Evolutionary conservation across 164 flowering plant genomes (phyloP).

Genomic region (Berberis thunbergii): DNA sequence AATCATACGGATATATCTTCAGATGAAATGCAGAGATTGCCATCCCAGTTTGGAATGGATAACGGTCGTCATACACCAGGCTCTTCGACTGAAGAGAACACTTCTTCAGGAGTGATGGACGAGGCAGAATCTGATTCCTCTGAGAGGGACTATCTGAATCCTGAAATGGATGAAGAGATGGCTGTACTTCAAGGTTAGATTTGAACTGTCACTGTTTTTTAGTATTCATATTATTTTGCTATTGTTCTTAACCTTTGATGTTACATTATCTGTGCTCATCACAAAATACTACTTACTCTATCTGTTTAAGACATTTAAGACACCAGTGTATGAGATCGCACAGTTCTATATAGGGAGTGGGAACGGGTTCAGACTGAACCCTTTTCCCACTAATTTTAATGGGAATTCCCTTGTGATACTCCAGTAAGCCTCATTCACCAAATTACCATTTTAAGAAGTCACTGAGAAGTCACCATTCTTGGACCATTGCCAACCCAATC

Average conservation of each 20-base stretch:
- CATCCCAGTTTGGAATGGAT: slow-evolving; percentile 21
- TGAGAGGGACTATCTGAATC: slow-evolving; percentile 41
- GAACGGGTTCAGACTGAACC: too few species aligned
- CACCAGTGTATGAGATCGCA: too few species aligned
- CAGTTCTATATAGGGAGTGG: too few species aligned
- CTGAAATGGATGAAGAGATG: slow-evolving; percentile 44
- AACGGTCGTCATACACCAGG: slow-evolving; percentile 15
- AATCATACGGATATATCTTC: slow-evolving; percentile 20
- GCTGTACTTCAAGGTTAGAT: slow-evolving; percentile 47
- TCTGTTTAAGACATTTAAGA: too few species aligned
- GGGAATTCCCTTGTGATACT: too few species aligned
- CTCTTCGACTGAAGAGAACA: slow-evolving; percentile 31
- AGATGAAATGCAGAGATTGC: slow-evolving; percentile 26
- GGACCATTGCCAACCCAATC: too few species aligned
- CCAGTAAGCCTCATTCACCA: too few species aligned
- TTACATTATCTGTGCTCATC: neutral
- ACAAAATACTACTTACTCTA: neutral
- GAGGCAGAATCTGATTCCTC: slow-evolving; percentile 64
- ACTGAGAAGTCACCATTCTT: too few species aligned
- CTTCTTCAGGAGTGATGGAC: slow-evolving; percentile 40
- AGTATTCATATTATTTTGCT: too few species aligned
- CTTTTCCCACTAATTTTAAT: too few species aligned
- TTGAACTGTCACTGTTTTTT: neutral
- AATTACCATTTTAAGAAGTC: too few species aligned
- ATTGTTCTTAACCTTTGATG: too few species aligned